Percentiles rank a stretch among this genome's conserved stretches.
phyloP scores from a whole-genome alignment of 306 rosid species.

The Adenanthera pavonina region DNA sequence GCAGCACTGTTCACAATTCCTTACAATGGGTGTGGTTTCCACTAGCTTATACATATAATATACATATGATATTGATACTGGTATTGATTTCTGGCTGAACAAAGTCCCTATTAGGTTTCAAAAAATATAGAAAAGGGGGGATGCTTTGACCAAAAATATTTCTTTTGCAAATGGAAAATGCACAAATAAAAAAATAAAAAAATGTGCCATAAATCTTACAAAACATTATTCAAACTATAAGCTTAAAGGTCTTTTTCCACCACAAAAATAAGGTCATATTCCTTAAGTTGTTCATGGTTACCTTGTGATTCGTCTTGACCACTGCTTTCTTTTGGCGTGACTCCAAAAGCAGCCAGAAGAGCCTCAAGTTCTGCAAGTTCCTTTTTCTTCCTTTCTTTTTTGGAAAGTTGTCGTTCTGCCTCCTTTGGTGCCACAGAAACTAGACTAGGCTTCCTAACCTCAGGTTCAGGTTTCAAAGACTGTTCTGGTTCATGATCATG shows the following conservation, averaged over 20 bases:
- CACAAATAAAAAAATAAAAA: background rate
- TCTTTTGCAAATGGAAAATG: background rate
- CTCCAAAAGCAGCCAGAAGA: slow-evolving; percentile 91
- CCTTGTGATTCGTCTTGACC: slow-evolving; percentile 78
- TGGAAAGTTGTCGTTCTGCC: slow-evolving; percentile 83
- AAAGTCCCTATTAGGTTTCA: background rate
- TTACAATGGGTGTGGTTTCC: no score
- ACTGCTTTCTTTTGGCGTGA: slow-evolving; percentile 58
- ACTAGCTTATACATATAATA: no score
- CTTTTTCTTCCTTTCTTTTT: slow-evolving; percentile 91
- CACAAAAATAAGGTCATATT: no score
- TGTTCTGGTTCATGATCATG: slow-evolving; percentile 70
- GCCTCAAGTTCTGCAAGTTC: slow-evolving; percentile 98
- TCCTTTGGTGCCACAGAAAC: slow-evolving; percentile 71
- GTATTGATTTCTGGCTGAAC: background rate
- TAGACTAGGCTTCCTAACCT: slow-evolving; percentile 57
- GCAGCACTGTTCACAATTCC: no score
- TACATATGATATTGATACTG: no score
- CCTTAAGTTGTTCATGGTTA: slow-evolving; percentile 40
- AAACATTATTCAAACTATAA: slow-evolving; percentile 15
- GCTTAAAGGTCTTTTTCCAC: background rate
- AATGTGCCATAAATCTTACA: slow-evolving; percentile 4
- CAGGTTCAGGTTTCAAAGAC: slow-evolving; percentile 58
- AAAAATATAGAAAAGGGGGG: background rate
- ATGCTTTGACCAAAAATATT: background rate